A percentile compares a stretch with the other conserved stretches of the same genome.
Evolutionary conservation across 164 flowering plant species (phyloP).

Genomic region (Euptelea pleiosperma): DNA sequence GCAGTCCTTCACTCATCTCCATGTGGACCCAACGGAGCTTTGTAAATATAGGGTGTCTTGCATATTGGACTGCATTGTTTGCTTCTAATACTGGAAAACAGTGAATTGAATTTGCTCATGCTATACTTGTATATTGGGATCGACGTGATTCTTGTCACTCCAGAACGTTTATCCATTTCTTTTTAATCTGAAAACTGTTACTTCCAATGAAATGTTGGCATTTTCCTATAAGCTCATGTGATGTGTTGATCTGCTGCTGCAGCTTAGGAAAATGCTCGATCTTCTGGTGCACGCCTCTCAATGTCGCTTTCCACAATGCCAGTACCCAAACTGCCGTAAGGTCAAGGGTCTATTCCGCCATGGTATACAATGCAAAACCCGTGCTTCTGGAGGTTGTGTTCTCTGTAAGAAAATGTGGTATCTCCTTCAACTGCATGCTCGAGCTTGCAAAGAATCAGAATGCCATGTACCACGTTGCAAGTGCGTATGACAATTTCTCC

Average conservation of each 20-base stretch:
- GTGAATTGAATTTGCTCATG: too few species aligned
- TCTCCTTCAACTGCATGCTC: constrained; percentile 95
- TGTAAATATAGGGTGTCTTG: too few species aligned
- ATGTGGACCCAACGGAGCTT: too few species aligned
- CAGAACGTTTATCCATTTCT: too few species aligned
- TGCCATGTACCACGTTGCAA: constrained; percentile 98
- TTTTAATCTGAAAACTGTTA: background rate
- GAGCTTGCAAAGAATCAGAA: constrained; percentile 91
- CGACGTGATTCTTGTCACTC: too few species aligned
- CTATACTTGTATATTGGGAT: too few species aligned
- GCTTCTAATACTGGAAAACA: too few species aligned
- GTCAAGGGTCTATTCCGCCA: constrained; percentile 98
- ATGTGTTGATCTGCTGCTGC: constrained; percentile 26
- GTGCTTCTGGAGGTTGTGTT: constrained; percentile 91
- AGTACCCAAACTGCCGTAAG: constrained; percentile 89
- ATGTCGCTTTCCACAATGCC: constrained; percentile 84
- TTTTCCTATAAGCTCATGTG: background rate
- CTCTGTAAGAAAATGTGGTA: constrained; percentile 99
- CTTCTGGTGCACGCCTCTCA: constrained; percentile 97
- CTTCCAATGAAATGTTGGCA: background rate
- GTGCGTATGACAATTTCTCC: constrained; percentile 27
- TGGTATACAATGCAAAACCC: constrained; percentile 73
- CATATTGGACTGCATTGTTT: too few species aligned
- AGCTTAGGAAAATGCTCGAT: constrained; percentile 98
- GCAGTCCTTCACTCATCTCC: too few species aligned